Evolutionary conservation across 139 green algal genomes (phyloP).

Genomic region (Desmodesmus armatus): DNA sequence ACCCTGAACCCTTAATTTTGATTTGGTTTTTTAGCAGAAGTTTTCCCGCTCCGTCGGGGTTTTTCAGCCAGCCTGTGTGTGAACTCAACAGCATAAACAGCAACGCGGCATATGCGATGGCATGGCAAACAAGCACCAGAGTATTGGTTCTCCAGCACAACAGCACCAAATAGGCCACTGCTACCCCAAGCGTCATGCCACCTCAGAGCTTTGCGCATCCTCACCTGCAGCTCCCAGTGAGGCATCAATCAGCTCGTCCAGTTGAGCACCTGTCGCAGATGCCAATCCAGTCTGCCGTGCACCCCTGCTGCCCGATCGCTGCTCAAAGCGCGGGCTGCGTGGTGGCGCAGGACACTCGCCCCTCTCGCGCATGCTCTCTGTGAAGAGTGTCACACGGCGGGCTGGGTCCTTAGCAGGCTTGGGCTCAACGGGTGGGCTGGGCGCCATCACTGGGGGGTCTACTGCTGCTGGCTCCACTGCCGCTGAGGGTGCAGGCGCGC

Average conservation of each 20-base stretch:
- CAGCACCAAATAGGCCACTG: neutral
- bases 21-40: too few species aligned
- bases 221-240: neutral
- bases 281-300: neutral
- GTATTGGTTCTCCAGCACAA: too few species aligned
- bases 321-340: neutral
- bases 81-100: too few species aligned
- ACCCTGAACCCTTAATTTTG: too few species aligned
- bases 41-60: too few species aligned
- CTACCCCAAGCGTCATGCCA: neutral
- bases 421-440: neutral
- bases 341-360: neutral
- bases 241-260: neutral
- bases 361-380: constrained; percentile 22
- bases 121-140: too few species aligned
- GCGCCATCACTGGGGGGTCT: neutral
- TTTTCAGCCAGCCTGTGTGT: too few species aligned
- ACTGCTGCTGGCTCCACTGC: neutral
- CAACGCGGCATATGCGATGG: too few species aligned
- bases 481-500: neutral
- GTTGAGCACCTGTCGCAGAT: neutral
- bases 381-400: constrained; percentile 26
- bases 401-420: constrained; percentile 2
- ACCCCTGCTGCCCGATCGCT: neutral
- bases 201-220: neutral